These are phyloP conservation scores for Pyrus pyrifolia DNA, from an alignment of 306 rosid genomes.

Conservation along the genomic window DNA sequence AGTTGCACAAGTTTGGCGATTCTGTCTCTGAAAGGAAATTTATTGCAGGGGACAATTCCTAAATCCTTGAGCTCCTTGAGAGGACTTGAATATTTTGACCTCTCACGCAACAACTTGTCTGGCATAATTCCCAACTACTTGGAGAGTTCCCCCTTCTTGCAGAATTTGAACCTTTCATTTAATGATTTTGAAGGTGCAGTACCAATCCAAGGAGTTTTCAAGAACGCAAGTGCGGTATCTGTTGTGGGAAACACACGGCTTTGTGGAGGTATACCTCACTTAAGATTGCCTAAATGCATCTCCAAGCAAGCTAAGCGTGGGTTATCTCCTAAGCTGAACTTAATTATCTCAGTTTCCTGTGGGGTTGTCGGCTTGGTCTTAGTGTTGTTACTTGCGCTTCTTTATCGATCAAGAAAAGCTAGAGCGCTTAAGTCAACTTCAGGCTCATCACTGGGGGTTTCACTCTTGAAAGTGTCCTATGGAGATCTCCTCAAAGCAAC, in stretches of 20 bases:
- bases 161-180: too few relatives aligned
- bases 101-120: too few relatives aligned
- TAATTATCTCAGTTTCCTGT: neutral
- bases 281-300: slow-evolving; percentile 3
- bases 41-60: too few relatives aligned
- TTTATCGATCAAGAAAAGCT: neutral
- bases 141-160: too few relatives aligned
- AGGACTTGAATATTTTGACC: too few relatives aligned
- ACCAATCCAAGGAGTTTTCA: slow-evolving; percentile 18
- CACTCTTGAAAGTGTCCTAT: slow-evolving; percentile 17
- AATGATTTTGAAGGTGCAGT: neutral
- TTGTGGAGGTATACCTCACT: slow-evolving; percentile 12
- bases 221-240: slow-evolving; percentile 7
- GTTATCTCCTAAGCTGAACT: neutral
- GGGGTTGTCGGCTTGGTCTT: neutral
- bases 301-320: neutral
- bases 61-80: too few relatives aligned
- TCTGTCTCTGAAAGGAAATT: too few relatives aligned
- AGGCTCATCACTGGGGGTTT: neutral
- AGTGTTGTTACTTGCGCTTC: neutral
- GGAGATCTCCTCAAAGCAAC: slow-evolving; percentile 16
- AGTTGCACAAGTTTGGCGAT: too few relatives aligned
- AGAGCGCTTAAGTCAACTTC: neutral
- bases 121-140: too few relatives aligned
- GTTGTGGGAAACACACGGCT: slow-evolving; percentile 7